Percentiles rank a stretch among this genome's conserved stretches.
Evolutionary conservation across 768 basidiomycete genomes (phyloP).

Genomic region (Auriscalpium microsporum): DNA sequence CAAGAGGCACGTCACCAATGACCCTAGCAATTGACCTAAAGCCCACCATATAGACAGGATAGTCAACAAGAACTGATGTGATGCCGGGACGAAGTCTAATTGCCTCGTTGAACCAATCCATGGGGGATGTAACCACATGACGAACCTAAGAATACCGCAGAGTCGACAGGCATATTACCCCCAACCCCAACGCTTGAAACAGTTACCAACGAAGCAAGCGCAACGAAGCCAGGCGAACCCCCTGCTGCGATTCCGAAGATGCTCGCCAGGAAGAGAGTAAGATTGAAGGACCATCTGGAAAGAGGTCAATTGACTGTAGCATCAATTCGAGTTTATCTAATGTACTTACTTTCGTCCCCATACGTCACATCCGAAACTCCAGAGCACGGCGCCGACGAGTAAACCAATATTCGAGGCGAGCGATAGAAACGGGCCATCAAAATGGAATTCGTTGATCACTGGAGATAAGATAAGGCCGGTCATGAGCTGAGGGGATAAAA

Average conservation of each 20-base stretch:
- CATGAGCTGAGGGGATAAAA: neutral
- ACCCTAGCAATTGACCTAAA: conserved; percentile 43
- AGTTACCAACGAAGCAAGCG: conserved; percentile 40
- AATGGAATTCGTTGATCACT: conserved; percentile 40
- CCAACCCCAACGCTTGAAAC: conserved; percentile 41
- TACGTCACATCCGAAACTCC: conserved; percentile 42
- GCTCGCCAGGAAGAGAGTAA: conserved; percentile 45
- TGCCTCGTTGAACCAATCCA: neutral
- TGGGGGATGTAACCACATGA: neutral
- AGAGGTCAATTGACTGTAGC: neutral
- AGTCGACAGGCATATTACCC: conserved; percentile 51
- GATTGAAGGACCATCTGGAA: conserved; percentile 41
- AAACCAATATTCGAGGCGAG: conserved; percentile 47
- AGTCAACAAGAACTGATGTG: conserved; percentile 52
- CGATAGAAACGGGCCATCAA: conserved; percentile 38
- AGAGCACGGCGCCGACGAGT: conserved; percentile 40
- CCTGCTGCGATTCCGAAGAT: conserved; percentile 46
- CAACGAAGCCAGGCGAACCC: conserved; percentile 36
- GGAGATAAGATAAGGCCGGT: conserved; percentile 31
- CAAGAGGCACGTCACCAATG: conserved; percentile 28
- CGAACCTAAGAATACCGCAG: conserved; percentile 42
- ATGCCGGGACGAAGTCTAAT: conserved; percentile 41
- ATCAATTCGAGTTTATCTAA: neutral
- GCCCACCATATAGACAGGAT: conserved; percentile 54
- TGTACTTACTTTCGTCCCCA: conserved; percentile 38